These are phyloP conservation scores for Pseudomicrostroma phylloplanum DNA, from an alignment of 1,284 basidiomycete genomes.

Conservation along the genomic window DNA sequence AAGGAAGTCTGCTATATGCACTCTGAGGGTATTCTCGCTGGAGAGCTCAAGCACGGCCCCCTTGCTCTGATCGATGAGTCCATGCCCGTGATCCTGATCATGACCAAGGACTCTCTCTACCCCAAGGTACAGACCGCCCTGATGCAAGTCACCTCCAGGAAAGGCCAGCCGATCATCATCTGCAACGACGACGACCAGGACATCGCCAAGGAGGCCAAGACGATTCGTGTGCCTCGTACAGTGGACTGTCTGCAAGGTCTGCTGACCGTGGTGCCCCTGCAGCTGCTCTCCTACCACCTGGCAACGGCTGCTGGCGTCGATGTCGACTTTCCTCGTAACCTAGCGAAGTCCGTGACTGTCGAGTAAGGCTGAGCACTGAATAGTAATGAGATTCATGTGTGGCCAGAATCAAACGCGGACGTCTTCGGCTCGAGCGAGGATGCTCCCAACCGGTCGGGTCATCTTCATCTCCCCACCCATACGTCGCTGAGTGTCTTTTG, in stretches of 20 bases:
- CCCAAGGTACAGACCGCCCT: slow-evolving; percentile 96
- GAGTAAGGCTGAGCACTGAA: slow-evolving; percentile 7
- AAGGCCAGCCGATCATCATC: slow-evolving; percentile 86
- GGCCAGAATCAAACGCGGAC: too few species aligned
- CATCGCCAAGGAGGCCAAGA: slow-evolving; percentile 67
- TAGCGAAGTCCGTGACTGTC: slow-evolving; percentile 56
- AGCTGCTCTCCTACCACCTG: slow-evolving; percentile 92
- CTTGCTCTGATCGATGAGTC: slow-evolving; percentile 95
- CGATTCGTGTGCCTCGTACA: slow-evolving; percentile 71
- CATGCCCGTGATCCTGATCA: slow-evolving; percentile 77
- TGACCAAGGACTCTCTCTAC: slow-evolving; percentile 97
- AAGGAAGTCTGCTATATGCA: slow-evolving; percentile 75
- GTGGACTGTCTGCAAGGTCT: slow-evolving; percentile 93
- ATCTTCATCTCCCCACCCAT: too few species aligned
- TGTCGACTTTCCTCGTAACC: slow-evolving; percentile 96
- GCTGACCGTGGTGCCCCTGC: slow-evolving; percentile 92
- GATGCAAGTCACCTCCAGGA: slow-evolving; percentile 91
- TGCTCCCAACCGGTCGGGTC: too few species aligned
- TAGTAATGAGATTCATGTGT: too few species aligned
- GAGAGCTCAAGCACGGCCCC: slow-evolving; percentile 97
- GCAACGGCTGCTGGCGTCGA: slow-evolving; percentile 92
- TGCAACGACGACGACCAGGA: slow-evolving; percentile 88
- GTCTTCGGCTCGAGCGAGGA: too few species aligned
- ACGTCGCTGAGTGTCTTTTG: too few species aligned
- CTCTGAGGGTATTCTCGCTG: slow-evolving; percentile 71